Conservation (phyloP, 2,329 filamentous ascomycete species). For the Fusarium hainanense region DNA sequence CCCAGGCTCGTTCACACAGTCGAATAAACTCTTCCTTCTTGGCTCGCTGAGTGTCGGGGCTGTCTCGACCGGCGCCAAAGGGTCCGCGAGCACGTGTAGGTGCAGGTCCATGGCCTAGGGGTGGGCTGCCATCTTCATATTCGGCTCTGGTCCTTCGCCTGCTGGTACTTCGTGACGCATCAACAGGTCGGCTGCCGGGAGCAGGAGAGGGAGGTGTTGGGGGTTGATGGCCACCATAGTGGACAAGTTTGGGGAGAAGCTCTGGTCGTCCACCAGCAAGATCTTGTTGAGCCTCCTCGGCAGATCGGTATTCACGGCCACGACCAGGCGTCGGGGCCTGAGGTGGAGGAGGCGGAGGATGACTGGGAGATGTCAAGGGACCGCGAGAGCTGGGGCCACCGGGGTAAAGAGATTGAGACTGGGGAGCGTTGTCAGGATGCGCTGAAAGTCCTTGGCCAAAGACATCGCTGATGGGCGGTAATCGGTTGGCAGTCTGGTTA, state of each 20-base stretch:
- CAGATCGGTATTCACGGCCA: conserved; percentile 89
- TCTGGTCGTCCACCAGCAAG: conserved; percentile 93
- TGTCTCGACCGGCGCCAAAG: conserved; percentile 84
- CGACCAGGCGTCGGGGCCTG: conserved; percentile 68
- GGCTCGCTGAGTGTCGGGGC: conserved; percentile 80
- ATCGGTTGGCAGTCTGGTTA: conserved; percentile 87
- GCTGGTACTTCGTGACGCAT: conserved; percentile 68
- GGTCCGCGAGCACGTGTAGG: conserved; percentile 69
- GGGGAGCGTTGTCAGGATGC: conserved; percentile 65
- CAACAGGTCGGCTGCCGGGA: conserved; percentile 60
- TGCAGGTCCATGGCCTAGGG: conserved; percentile 79
- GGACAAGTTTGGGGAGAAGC: conserved; percentile 89
- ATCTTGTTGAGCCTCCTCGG: conserved; percentile 93
- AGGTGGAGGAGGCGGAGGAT: conserved; percentile 64
- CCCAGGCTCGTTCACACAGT: conserved; percentile 91
- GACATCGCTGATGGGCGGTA: conserved; percentile 94
- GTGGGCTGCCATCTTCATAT: conserved; percentile 94
- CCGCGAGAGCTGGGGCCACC: conserved; percentile 71
- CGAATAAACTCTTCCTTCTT: conserved; percentile 95
- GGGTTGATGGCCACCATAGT: conserved; percentile 94
- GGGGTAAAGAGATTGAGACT: conserved; percentile 62
- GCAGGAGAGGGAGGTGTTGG: conserved; percentile 89
- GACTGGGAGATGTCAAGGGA: conserved; percentile 81
- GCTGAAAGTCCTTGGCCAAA: conserved; percentile 82
- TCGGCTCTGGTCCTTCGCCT: conserved; percentile 86